Percentiles rank a stretch among this genome's conserved stretches.
Conservation (phyloP, 192 early-diverging fungal species). For the Haplosporangium gracile region DNA sequence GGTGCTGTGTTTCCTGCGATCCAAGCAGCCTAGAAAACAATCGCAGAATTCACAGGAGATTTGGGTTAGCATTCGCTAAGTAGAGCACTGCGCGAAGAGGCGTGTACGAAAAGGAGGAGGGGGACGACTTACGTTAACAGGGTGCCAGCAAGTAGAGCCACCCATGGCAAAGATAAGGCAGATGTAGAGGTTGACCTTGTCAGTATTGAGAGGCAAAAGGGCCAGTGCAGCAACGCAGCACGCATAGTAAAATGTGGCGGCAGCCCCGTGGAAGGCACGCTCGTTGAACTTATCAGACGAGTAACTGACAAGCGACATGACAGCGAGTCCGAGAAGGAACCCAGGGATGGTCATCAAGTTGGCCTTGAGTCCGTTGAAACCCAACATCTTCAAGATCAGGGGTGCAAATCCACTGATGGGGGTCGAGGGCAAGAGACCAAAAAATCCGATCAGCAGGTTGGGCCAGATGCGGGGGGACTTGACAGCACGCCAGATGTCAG, state of each 20-base stretch:
- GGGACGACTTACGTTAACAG: constrained; percentile 45
- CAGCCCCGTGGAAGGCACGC: constrained; percentile 34
- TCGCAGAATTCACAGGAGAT: neutral
- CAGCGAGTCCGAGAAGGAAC: constrained; percentile 27
- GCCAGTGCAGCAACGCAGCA: constrained; percentile 37
- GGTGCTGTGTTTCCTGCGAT: constrained; percentile 56
- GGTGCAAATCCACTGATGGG: constrained; percentile 52
- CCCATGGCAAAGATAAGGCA: constrained; percentile 50
- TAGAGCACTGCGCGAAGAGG: neutral
- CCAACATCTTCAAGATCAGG: constrained; percentile 58
- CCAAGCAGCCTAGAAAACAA: constrained; percentile 50
- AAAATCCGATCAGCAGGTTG: constrained; percentile 57
- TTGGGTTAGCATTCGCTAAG: neutral
- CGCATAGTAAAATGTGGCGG: constrained; percentile 41
- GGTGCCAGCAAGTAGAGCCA: constrained; percentile 47
- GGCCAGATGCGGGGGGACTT: constrained; percentile 45
- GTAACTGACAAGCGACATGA: constrained; percentile 43
- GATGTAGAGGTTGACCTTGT: constrained; percentile 41
- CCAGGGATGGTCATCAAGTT: constrained; percentile 61
- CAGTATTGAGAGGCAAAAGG: constrained; percentile 24
- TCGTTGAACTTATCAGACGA: constrained; percentile 46
- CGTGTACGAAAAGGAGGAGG: neutral
- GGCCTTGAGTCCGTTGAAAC: constrained; percentile 47
- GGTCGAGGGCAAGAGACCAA: constrained; percentile 44
- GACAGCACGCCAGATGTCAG: constrained; percentile 39